Percentiles rank a stretch among this genome's conserved stretches.
These are phyloP conservation scores for Aureobasidium sp. DNA, from an alignment of 2,329 filamentous ascomycete species.

Conservation along the genomic window DNA sequence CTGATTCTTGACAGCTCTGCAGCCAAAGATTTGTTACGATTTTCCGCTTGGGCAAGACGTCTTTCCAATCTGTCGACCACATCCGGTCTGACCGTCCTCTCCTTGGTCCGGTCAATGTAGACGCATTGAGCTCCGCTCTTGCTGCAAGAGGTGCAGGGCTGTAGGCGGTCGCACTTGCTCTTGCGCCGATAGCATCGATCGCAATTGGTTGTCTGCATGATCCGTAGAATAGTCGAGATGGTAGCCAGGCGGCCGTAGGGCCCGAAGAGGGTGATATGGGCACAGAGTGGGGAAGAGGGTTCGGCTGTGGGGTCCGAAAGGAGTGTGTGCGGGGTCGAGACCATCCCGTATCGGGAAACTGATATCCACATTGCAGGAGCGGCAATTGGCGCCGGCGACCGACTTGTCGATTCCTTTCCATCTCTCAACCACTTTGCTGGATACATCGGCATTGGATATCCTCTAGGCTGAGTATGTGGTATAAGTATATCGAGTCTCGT, in stretches of 20 bases:
- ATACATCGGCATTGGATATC: neutral
- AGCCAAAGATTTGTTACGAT: constrained; percentile 26
- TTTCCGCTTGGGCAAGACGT: constrained; percentile 29
- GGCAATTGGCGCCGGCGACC: neutral
- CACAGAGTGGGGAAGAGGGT: neutral
- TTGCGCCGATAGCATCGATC: constrained; percentile 39
- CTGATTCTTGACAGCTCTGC: constrained; percentile 17
- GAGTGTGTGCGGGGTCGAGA: neutral
- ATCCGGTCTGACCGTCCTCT: constrained; percentile 26
- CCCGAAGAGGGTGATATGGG: neutral
- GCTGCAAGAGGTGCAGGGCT: constrained; percentile 34
- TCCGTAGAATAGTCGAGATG: too few species aligned
- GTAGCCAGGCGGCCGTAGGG: neutral
- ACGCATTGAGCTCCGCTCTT: constrained; percentile 31
- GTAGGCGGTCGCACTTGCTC: constrained; percentile 36
- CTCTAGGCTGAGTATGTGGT: neutral
- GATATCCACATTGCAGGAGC: constrained; percentile 2
- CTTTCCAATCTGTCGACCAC: constrained; percentile 33
- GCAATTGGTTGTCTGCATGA: constrained; percentile 23
- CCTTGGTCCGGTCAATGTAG: constrained; percentile 29
- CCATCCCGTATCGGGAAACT: neutral
- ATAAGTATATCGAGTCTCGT: neutral
- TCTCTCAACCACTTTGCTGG: neutral
- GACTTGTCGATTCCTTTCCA: neutral
- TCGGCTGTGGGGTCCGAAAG: neutral